A percentile compares a stretch with the other conserved stretches of the same genome.
These are phyloP conservation scores for Cladophialophora immunda DNA, from an alignment of 2,329 filamentous ascomycete genomes.

Conservation along the genomic window DNA sequence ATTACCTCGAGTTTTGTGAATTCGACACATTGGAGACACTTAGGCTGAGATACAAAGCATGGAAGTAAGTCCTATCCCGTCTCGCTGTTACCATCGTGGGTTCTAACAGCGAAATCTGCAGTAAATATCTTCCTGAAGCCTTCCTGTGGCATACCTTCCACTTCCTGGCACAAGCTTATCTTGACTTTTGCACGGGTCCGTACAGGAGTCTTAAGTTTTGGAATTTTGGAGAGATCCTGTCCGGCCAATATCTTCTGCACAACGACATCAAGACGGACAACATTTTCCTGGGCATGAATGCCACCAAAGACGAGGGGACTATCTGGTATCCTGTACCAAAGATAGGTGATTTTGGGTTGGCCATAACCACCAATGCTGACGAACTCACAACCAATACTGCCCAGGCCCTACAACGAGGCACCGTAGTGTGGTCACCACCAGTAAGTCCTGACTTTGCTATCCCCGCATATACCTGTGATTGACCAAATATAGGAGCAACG, in stretches of 20 bases:
- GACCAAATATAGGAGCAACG: slow-evolving; percentile 8
- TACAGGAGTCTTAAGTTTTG: slow-evolving; percentile 23
- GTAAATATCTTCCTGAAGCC: slow-evolving; percentile 32
- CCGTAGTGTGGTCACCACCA: slow-evolving; percentile 3
- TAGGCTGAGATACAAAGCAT: slow-evolving; percentile 35
- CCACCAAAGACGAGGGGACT: not conserved
- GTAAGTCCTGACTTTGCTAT: not conserved
- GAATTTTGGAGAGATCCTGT: slow-evolving; percentile 17
- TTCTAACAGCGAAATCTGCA: not conserved
- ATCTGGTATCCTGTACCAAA: slow-evolving; percentile 31
- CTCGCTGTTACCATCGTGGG: not conserved
- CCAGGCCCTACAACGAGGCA: slow-evolving; percentile 5
- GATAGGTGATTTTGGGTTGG: slow-evolving; percentile 35
- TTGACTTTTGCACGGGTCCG: slow-evolving; percentile 13
- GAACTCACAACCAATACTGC: slow-evolving; percentile 13
- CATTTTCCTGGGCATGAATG: slow-evolving; percentile 23
- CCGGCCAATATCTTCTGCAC: slow-evolving; percentile 29
- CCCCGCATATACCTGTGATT: not conserved
- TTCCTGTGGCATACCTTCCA: slow-evolving; percentile 37
- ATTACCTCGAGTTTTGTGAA: slow-evolving; percentile 33
- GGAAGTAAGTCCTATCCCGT: slow-evolving; percentile 19
- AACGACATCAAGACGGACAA: slow-evolving; percentile 35
- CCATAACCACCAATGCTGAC: slow-evolving; percentile 22
- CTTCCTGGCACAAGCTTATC: slow-evolving; percentile 26
- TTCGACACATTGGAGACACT: slow-evolving; percentile 27